Base-by-base conservation (phyloP, 73 alveolate species). In the Symbiodinium natans region DNA sequence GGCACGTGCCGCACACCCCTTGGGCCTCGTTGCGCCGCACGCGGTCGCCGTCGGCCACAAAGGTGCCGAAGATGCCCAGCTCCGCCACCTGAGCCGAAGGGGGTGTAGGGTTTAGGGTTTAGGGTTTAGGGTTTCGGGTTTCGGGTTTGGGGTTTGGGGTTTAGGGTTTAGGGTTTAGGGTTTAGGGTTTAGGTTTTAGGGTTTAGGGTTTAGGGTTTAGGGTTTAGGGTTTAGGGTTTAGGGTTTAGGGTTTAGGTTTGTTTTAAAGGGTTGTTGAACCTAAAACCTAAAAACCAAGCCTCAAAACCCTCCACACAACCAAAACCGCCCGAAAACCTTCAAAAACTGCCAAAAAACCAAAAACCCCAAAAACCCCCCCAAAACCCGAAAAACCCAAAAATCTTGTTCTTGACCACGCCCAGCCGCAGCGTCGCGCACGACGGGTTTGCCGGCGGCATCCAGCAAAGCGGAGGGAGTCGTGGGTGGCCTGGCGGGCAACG, bases 41-140 rank as follows among this genome's bases (percentile, higher is more conserved):
- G 29, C 63, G 56, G 39, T 36, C 63, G 27, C 94, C 94, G n/a
- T 52, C 41, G 27, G 94, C 94, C 73, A 86, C 94, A 29, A 86
- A 86, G 83, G 84, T 21, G 9, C 94, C 94, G 63, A 86, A 86
- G 41, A 86, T 86, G 41, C 94, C 94, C 41, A 86, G 63, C 94
- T 86, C 94, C 23, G 94, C 94, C 54, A 86, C 93, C 92, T 83
- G 41, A 42, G 52, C 27, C n/a, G n/a, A n/a, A n/a, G n/a, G n/a
- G n/a, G n/a, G n/a, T n/a, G n/a, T n/a, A n/a, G n/a, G n/a, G n/a
- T n/a, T n/a, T n/a, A n/a, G n/a, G n/a, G n/a, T n/a, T n/a, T n/a
- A n/a, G n/a, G n/a, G n/a, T n/a, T n/a, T n/a, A n/a, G n/a, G n/a
- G n/a, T n/a, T n/a, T n/a, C n/a, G n/a, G n/a, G n/a, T n/a, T n/a